Conservation (phyloP, 139 green algal species). For the Zygnema circumcarinatum region DNA sequence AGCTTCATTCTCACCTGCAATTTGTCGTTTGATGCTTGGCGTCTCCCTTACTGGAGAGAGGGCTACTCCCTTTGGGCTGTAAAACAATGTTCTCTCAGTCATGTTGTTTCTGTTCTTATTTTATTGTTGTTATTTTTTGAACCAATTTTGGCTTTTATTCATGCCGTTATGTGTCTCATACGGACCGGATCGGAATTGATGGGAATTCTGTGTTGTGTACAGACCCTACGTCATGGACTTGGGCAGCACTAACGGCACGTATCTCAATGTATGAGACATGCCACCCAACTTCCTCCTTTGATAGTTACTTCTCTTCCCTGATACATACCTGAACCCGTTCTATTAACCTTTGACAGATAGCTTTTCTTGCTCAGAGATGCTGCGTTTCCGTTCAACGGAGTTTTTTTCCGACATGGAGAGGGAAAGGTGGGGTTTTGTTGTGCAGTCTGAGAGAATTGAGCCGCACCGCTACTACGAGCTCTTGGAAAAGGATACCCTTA, state of each 20-base stretch:
- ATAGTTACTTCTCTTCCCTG: background rate
- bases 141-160: background rate
- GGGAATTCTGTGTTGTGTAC: too few relatives aligned
- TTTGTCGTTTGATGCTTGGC: too few relatives aligned
- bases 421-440: background rate
- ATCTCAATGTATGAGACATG: slow-evolving; percentile 84
- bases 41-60: too few relatives aligned
- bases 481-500: slow-evolving; percentile 83
- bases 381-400: background rate
- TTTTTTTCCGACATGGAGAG: background rate
- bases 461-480: slow-evolving; percentile 84
- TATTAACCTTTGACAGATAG: background rate
- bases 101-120: background rate
- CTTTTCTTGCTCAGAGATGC: background rate
- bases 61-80: too few relatives aligned
- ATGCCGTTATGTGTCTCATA: too few relatives aligned
- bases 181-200: too few relatives aligned
- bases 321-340: too few relatives aligned
- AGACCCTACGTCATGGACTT: slow-evolving; percentile 95
- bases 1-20: too few relatives aligned
- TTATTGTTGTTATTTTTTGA: background rate
- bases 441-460: slow-evolving; percentile 44
- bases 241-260: slow-evolving; percentile 91
- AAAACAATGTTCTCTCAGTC: too few relatives aligned
- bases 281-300: slow-evolving; percentile 73